phyloP scores from a whole-genome alignment of 768 basidiomycete species.

The Trametes maxima region DNA sequence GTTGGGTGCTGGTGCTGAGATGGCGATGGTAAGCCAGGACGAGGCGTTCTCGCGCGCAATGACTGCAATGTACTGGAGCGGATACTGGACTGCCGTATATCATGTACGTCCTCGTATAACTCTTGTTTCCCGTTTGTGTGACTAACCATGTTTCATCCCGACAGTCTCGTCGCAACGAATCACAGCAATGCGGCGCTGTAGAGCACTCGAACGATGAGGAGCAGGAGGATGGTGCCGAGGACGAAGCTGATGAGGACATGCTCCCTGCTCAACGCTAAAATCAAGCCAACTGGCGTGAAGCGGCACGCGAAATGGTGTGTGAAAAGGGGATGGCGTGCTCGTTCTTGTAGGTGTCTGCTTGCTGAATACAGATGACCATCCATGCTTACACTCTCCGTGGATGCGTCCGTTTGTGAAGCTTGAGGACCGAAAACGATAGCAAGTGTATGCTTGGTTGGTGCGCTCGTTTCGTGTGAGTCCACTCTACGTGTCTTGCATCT shows the following conservation, averaged over 20 bases:
- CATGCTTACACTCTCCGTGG: conserved; percentile 24
- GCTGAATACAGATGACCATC: conserved; percentile 17
- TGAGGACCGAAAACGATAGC: neutral
- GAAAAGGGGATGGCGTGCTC: neutral
- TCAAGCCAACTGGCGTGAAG: neutral
- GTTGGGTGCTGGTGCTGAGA: conserved; percentile 3
- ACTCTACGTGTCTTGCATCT: no score
- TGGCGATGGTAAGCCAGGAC: conserved; percentile 55
- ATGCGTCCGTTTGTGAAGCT: conserved; percentile 3
- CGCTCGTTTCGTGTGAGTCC: no score
- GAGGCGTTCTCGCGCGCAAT: conserved; percentile 78
- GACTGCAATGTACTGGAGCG: conserved; percentile 83
- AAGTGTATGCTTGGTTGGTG: neutral
- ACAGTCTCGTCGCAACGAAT: conserved; percentile 21
- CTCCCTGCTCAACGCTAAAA: conserved; percentile 25
- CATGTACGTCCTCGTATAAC: conserved; percentile 51
- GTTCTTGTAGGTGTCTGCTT: conserved; percentile 20
- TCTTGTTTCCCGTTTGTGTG: neutral
- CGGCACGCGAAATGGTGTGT: neutral
- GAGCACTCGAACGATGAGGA: conserved; percentile 34
- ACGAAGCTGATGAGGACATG: conserved; percentile 23
- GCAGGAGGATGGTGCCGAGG: conserved; percentile 10
- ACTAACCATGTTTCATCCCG: neutral
- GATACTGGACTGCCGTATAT: conserved; percentile 87
- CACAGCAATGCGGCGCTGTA: conserved; percentile 14